Evolutionary conservation across 2,329 filamentous ascomycete genomes (phyloP), one percentile per base, ranked within the genome.

Genomic region (Coniochaeta pulveracea): DNA sequence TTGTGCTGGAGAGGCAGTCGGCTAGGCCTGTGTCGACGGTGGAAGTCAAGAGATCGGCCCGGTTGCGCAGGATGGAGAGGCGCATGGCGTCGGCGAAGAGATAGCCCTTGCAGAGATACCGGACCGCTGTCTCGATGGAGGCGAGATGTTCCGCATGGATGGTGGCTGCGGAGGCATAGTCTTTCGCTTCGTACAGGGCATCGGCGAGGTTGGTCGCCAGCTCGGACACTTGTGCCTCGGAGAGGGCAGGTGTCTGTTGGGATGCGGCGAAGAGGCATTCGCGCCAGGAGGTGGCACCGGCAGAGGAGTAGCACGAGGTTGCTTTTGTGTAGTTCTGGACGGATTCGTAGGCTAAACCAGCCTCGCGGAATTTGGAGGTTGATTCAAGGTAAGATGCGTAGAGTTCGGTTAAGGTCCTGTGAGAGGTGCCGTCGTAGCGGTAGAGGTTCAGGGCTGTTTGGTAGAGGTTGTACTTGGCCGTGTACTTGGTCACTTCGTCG

Each of bases 11-110:
- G 36, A 91, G 77, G 2, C 83, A 77, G 37, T 96, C 89, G 4
- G 78, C 72, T 5, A 98, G 74, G 2, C 82, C 84, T 0, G 71
- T 57, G 50, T 98, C 89, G 10, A 98, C 68, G 34, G 83, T 71
- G 0, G 69, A 58, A 5, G 57, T 58, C 21, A 96, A 68, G 5
- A 93, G 69, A 1, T 75, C 63, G 0, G 72, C 58, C 11, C 73
- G 69, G 3, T 61, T 58, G 40, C 74, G 69, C 4, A 80, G 66
- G 4, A 72, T 69, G 22, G 82, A 69, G 16, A 93, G 63, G 21
- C 88, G 84, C 45, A 88, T 76, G n/a, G 91, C 91, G 46, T 94
- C 85, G 31, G 81, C 74, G 53, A 95, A 98, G 46, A 77, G 74
- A 48, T 85, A 86, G 32, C 82, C 89, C 50, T 81, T 85, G 67